phyloP scores from a whole-genome alignment of 1,139 yeast genomes.

The Yamadazyma jaroonii region DNA sequence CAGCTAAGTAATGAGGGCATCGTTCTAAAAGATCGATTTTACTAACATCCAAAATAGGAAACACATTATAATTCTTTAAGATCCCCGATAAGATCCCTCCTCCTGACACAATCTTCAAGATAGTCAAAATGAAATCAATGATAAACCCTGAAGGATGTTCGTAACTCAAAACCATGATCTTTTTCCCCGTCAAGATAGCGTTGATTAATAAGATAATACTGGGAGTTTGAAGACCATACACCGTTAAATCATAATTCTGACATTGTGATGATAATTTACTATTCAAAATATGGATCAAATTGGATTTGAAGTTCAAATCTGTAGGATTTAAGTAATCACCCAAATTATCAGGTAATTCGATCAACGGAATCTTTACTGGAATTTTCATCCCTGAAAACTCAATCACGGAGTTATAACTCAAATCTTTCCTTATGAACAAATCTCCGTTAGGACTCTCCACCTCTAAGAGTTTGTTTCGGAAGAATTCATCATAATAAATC shows the following conservation, averaged over 20 bases:
- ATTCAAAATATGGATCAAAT: constrained; percentile 35
- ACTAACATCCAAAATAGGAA: constrained; percentile 62
- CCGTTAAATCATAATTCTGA: constrained; percentile 40
- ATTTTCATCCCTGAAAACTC: constrained; percentile 39
- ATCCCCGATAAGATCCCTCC: constrained; percentile 58
- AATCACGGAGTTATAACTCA: constrained; percentile 42
- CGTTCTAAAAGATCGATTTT: constrained; percentile 54
- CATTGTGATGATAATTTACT: constrained; percentile 30
- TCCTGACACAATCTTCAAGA: constrained; percentile 54
- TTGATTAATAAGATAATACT: constrained; percentile 54
- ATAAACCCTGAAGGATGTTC: constrained; percentile 55
- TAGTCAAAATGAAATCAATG: constrained; percentile 52
- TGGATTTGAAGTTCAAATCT: constrained; percentile 42
- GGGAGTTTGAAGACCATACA: constrained; percentile 59
- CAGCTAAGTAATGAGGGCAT: constrained; percentile 59
- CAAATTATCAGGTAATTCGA: constrained; percentile 39
- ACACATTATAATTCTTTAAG: constrained; percentile 45
- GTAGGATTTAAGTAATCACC: constrained; percentile 50
- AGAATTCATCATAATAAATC: constrained; percentile 38
- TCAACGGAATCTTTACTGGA: constrained; percentile 43
- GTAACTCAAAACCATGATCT: constrained; percentile 52
- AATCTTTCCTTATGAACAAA: constrained; percentile 41
- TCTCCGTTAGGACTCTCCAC: constrained; percentile 21
- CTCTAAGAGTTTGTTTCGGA: constrained; percentile 38
- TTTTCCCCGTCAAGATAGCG: constrained; percentile 58